Conservation (phyloP, 495 filamentous ascomycete species). For the Annulohypoxylon nitens region DNA sequence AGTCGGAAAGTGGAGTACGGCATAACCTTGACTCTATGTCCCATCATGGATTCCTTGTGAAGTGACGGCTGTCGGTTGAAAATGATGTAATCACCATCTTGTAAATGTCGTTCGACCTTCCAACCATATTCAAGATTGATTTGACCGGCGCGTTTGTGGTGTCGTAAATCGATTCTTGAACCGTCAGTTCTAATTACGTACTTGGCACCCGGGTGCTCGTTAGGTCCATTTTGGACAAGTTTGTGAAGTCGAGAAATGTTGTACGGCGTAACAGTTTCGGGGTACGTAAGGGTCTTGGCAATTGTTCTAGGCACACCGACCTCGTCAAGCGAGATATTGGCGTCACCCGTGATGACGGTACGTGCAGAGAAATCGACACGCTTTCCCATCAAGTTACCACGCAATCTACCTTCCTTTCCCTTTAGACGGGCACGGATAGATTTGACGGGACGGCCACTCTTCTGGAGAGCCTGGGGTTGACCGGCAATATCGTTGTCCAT, state of each 20-base stretch:
- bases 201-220: constrained; percentile 92
- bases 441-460: constrained; percentile 95
- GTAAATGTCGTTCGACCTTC: constrained; percentile 97
- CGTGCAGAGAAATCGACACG: constrained; percentile 99
- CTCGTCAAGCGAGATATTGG: constrained; percentile 94
- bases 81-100: constrained; percentile 96
- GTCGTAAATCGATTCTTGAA: constrained; percentile 91
- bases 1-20: constrained; percentile 98
- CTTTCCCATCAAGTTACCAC: constrained; percentile 99
- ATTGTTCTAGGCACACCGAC: constrained; percentile 94
- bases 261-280: constrained; percentile 97
- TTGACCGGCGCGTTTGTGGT: constrained; percentile 85
- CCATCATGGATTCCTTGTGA: constrained; percentile 99
- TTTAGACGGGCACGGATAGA: constrained; percentile 95
- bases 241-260: constrained; percentile 93
- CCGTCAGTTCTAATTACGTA: constrained; percentile 94
- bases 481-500: constrained; percentile 99
- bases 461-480: constrained; percentile 94
- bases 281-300: constrained; percentile 90
- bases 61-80: constrained; percentile 99
- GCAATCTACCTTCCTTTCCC: constrained; percentile 96
- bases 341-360: constrained; percentile 99
- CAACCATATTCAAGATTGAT: constrained; percentile 93
- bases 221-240: constrained; percentile 92
- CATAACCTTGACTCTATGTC: constrained; percentile 96